Evolutionary conservation across 2,329 filamentous ascomycete species (phyloP).

Genomic region (Aspergillus terreus): DNA sequence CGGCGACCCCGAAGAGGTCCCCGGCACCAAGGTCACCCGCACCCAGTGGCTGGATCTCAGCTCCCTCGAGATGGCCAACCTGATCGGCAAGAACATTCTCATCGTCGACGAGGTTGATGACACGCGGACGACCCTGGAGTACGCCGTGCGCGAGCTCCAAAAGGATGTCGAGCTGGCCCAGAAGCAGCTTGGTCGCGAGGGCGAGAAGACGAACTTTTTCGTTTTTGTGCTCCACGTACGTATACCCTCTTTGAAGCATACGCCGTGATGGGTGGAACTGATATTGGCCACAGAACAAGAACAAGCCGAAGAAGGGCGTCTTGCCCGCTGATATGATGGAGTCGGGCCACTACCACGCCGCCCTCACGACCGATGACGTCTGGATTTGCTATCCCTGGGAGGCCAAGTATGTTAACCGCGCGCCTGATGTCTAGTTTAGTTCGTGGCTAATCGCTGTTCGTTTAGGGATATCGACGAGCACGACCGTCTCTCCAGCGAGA

Average conservation of each 20-base stretch:
- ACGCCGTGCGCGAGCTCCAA: constrained; percentile 85
- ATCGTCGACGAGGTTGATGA: constrained; percentile 97
- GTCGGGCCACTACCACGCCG: constrained; percentile 73
- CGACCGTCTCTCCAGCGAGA: constrained; percentile 62
- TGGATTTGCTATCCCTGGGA: constrained; percentile 99
- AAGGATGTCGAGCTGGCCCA: constrained; percentile 88
- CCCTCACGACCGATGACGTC: constrained; percentile 82
- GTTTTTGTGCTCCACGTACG: constrained; percentile 92
- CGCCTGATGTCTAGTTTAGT: neutral
- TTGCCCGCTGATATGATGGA: constrained; percentile 75
- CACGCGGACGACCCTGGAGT: constrained; percentile 89
- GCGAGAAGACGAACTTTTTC: constrained; percentile 78
- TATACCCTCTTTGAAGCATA: constrained; percentile 17
- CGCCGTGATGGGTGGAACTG: neutral
- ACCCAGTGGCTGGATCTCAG: constrained; percentile 97
- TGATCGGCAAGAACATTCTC: constrained; percentile 85
- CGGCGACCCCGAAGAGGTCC: constrained; percentile 64
- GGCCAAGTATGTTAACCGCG: constrained; percentile 58
- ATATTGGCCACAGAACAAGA: constrained; percentile 69
- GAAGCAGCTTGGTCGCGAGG: constrained; percentile 64
- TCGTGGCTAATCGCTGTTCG: constrained; percentile 17
- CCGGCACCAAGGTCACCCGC: constrained; percentile 90
- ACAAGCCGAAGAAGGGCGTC: constrained; percentile 89
- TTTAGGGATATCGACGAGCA: constrained; percentile 82
- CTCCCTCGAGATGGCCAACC: constrained; percentile 78